Percentiles rank a stretch among this genome's conserved stretches.
Evolutionary conservation across 768 basidiomycete species (phyloP).

Genomic region (Crassisporium funariophilum): DNA sequence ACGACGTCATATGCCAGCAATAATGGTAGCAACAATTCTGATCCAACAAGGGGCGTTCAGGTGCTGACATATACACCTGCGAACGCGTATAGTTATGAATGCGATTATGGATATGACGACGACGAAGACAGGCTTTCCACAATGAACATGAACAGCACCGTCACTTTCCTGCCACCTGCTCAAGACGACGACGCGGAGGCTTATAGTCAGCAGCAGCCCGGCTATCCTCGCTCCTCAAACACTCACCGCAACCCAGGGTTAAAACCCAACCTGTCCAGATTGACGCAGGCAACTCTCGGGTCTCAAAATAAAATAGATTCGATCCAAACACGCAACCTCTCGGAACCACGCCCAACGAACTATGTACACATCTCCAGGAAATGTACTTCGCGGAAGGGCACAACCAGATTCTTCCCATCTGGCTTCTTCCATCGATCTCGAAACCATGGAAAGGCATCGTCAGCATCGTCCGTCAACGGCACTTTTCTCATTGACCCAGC

Average conservation of each 20-base stretch:
- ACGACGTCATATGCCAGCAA: background rate
- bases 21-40: background rate
- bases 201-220: too few species aligned
- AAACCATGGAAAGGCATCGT: too few species aligned
- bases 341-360: slow-evolving; percentile 26
- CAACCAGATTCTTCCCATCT: slow-evolving; percentile 5
- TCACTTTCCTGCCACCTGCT: background rate
- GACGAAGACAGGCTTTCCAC: background rate
- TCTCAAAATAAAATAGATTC: background rate
- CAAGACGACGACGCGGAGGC: too few species aligned
- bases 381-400: slow-evolving; percentile 23
- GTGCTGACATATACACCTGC: background rate
- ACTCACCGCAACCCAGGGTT: too few species aligned
- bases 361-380: slow-evolving; percentile 34
- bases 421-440: too few species aligned
- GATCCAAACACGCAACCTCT: background rate
- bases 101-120: background rate
- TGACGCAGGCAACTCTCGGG: too few species aligned
- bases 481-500: slow-evolving; percentile 43
- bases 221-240: too few species aligned
- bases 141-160: background rate
- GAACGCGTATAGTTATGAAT: background rate
- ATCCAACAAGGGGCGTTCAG: background rate
- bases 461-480: slow-evolving; percentile 33
- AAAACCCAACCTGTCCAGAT: too few species aligned